phyloP scores from a whole-genome alignment of 345 rosid species.

The Aethionema arabicum region DNA sequence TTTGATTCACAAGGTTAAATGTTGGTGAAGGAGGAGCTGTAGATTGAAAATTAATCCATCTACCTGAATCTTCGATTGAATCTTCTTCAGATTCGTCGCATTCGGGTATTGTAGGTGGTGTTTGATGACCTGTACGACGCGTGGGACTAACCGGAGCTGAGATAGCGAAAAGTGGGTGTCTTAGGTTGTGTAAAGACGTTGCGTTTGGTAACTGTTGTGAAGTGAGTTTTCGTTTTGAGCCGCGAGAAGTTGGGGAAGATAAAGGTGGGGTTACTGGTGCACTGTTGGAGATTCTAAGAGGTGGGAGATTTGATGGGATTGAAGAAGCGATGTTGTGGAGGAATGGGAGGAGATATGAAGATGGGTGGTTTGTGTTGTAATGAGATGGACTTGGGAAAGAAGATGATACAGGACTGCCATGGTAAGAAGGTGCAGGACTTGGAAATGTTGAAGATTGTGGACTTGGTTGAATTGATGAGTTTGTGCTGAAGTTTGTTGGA shows the following conservation, averaged over 20 bases:
- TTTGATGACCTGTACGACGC: constrained; percentile 56
- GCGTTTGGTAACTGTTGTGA: constrained; percentile 61
- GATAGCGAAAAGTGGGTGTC: constrained; percentile 59
- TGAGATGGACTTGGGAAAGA: constrained; percentile 87
- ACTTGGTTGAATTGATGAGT: constrained; percentile 79
- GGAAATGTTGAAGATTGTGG: constrained; percentile 76
- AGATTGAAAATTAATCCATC: constrained; percentile 76
- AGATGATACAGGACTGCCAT: constrained; percentile 77
- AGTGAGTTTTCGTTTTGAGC: constrained; percentile 58
- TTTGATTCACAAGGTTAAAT: constrained; percentile 62
- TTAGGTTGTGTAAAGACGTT: constrained; percentile 34
- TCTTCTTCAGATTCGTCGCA: constrained; percentile 89
- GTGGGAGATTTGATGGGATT: constrained; percentile 64
- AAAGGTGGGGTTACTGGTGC: constrained; percentile 99
- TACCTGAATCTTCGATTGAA: constrained; percentile 76
- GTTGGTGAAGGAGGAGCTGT: constrained; percentile 71
- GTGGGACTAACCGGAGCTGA: constrained; percentile 97
- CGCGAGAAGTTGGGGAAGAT: constrained; percentile 81
- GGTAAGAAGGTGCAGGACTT: constrained; percentile 72
- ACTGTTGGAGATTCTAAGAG: constrained; percentile 86
- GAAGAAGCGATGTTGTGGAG: constrained; percentile 60
- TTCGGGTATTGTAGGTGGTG: constrained; percentile 87
- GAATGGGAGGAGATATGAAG: constrained; percentile 67
- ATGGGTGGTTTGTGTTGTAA: constrained; percentile 47
- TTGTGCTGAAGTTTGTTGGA: constrained; percentile 56